Conservation (phyloP, 768 basidiomycete species). For the Pisolithus microcarpus region DNA sequence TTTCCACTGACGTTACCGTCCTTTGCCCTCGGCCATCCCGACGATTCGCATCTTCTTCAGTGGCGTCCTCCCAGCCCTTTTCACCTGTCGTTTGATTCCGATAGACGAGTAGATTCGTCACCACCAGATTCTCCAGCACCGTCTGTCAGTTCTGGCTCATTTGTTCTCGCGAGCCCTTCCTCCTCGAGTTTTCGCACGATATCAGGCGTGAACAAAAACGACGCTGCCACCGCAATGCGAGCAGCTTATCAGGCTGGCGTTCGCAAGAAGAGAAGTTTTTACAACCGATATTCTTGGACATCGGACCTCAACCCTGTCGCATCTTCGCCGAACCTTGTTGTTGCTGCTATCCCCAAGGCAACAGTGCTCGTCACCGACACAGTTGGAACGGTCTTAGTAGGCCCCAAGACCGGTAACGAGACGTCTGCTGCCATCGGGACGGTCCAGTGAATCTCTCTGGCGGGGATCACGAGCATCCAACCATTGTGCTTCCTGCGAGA, state of each 20-base stretch:
- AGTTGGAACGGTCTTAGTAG: not conserved
- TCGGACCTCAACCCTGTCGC: constrained; percentile 18
- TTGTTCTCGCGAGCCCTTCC: constrained; percentile 20
- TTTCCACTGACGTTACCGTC: constrained; percentile 53
- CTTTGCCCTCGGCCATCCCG: constrained; percentile 25
- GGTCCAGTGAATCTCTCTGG: not conserved
- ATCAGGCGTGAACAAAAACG: constrained; percentile 11
- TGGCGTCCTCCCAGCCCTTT: constrained; percentile 24
- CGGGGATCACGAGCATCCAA: no score
- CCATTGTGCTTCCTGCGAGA: no score
- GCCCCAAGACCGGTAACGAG: not conserved
- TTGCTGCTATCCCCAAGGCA: constrained; percentile 14
- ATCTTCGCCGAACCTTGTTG: constrained; percentile 14
- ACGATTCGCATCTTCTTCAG: constrained; percentile 16
- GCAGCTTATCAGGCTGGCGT: constrained; percentile 27
- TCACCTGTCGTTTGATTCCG: constrained; percentile 19
- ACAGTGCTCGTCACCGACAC: constrained; percentile 1
- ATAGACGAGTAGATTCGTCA: constrained; percentile 16
- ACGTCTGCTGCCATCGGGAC: not conserved
- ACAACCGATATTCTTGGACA: constrained; percentile 24
- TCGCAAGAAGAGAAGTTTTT: constrained; percentile 29
- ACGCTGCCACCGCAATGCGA: constrained; percentile 22
- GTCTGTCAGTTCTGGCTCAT: constrained; percentile 21
- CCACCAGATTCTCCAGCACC: constrained; percentile 24
- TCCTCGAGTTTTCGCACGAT: constrained; percentile 22